Evolutionary conservation across 169 alveolate genomes (phyloP).

Genomic region (Plasmodium berghei): DNA sequence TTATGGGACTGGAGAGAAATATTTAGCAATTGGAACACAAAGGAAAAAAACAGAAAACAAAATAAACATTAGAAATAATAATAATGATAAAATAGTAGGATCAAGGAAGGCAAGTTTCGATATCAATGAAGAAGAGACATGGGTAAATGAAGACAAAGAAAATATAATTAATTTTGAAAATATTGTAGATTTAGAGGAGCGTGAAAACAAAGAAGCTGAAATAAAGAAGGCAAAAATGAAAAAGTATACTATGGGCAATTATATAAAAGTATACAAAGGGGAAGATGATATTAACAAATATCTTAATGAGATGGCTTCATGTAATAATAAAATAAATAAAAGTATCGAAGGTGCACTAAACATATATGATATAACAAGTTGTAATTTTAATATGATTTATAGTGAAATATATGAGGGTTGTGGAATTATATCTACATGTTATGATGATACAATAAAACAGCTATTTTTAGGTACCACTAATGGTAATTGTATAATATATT

Average conservation of each 20-base stretch:
- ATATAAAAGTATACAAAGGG: conserved; percentile 47
- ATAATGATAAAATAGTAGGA: neutral
- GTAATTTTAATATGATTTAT: conserved; percentile 23
- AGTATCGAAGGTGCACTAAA: conserved; percentile 19
- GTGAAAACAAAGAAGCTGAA: neutral
- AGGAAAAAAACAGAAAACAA: neutral
- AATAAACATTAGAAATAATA: neutral
- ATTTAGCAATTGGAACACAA: conserved; percentile 13
- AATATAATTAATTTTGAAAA: neutral
- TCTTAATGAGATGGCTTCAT: conserved; percentile 35
- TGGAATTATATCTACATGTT: conserved; percentile 51
- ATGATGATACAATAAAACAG: conserved; percentile 27
- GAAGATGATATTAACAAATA: conserved; percentile 70
- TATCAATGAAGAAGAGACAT: neutral
- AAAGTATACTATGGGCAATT: neutral
- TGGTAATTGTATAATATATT: conserved; percentile 42
- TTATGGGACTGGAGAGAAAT: conserved; percentile 15
- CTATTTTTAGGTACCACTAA: conserved; percentile 59
- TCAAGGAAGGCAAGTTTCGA: neutral
- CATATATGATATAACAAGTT: conserved; percentile 13
- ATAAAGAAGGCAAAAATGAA: neutral
- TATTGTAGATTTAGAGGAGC: neutral
- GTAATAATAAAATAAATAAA: conserved; percentile 27
- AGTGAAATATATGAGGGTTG: conserved; percentile 18
- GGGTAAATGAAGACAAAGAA: neutral